A percentile compares a stretch with the other conserved stretches of the same genome.
Evolutionary conservation across 1,139 yeast genomes (phyloP).

Genomic region (Candida buenavistaensis): DNA sequence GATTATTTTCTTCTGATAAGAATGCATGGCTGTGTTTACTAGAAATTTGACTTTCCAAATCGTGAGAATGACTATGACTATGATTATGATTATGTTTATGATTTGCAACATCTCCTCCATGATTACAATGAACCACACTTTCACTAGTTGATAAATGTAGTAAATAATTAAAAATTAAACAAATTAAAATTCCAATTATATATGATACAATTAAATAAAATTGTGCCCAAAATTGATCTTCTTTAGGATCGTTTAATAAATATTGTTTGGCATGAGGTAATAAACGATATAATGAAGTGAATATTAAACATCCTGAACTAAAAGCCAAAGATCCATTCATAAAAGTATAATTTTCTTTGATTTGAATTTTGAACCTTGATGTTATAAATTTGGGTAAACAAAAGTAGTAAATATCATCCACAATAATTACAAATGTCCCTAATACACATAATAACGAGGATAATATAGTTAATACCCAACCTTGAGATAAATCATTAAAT

Average conservation of each 20-base stretch:
- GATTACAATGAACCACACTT: conserved; percentile 84
- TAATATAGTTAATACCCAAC: conserved; percentile 58
- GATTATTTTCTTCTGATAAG: not conserved
- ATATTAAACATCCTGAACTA: conserved; percentile 74
- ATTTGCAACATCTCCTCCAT: conserved; percentile 31
- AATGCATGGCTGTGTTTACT: conserved; percentile 1
- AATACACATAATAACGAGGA: conserved; percentile 58
- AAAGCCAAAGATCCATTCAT: conserved; percentile 66
- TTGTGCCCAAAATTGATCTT: conserved; percentile 19
- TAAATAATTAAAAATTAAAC: conserved; percentile 58
- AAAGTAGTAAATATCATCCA: conserved; percentile 45
- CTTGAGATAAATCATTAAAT: conserved; percentile 25
- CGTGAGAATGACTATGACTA: conserved; percentile 13
- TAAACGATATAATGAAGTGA: conserved; percentile 73
- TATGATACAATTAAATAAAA: conserved; percentile 50
- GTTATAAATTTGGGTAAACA: conserved; percentile 45
- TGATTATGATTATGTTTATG: conserved; percentile 15
- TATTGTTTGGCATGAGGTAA: conserved; percentile 64
- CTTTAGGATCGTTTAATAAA: conserved; percentile 8
- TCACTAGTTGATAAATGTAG: conserved; percentile 78
- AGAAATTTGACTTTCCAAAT: conserved; percentile 1
- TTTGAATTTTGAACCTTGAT: conserved; percentile 46
- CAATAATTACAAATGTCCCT: conserved; percentile 58
- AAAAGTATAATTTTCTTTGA: conserved; percentile 60
- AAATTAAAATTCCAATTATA: conserved; percentile 58